Evolutionary conservation across 495 filamentous ascomycete genomes (phyloP).

Genomic region (Xylaria flabelliformis): DNA sequence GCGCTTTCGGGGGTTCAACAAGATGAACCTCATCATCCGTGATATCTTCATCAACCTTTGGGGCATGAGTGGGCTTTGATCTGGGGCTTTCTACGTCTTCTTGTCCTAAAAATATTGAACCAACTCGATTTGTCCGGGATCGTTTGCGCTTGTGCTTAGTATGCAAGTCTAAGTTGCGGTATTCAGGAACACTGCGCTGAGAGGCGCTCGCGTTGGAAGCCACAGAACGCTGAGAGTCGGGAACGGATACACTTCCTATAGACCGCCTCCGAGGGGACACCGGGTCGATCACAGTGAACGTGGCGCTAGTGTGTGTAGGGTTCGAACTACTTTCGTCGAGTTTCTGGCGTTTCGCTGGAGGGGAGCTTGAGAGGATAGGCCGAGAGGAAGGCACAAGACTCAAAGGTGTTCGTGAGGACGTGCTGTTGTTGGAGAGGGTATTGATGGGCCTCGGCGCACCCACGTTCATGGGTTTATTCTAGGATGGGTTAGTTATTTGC

Average conservation of each 20-base stretch:
- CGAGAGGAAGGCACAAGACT: background rate
- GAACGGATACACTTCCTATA: conserved; percentile 24
- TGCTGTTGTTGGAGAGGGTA: conserved; percentile 31
- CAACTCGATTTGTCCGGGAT: background rate
- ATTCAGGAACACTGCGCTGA: conserved; percentile 35
- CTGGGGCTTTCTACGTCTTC: background rate
- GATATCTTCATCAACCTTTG: background rate
- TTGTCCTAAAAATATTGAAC: background rate
- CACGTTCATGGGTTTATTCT: conserved; percentile 20
- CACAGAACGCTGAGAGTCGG: conserved; percentile 37
- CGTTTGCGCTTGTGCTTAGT: conserved; percentile 13
- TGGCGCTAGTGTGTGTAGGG: conserved; percentile 19
- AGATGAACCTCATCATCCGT: conserved; percentile 23
- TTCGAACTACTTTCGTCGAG: conserved; percentile 2
- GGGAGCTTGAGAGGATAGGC: conserved; percentile 23
- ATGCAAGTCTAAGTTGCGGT: conserved; percentile 24
- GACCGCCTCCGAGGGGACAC: conserved; percentile 30
- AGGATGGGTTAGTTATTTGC: conserved; percentile 5
- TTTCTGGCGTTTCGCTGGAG: conserved; percentile 41
- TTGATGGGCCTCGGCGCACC: conserved; percentile 31
- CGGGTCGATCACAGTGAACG: conserved; percentile 11
- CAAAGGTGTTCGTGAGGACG: conserved; percentile 18
- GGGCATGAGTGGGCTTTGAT: background rate
- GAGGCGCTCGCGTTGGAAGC: conserved; percentile 32
- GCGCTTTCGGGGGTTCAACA: background rate